These are phyloP conservation scores for Lactarius pseudohatsudake DNA, from an alignment of 768 basidiomycete species.

Conservation along the genomic window DNA sequence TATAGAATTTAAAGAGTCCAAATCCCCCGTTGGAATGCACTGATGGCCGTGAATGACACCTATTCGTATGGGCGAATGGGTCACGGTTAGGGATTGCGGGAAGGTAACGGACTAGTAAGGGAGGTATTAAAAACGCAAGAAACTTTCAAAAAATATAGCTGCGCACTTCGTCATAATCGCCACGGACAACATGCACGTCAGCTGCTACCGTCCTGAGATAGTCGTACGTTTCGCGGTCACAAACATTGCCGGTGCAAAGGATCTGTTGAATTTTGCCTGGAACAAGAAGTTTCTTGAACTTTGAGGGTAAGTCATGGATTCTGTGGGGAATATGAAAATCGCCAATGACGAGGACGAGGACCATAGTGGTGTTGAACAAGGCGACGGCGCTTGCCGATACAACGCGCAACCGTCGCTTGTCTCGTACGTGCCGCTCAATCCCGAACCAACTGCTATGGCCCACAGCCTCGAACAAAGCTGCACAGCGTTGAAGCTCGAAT, in stretches of 20 bases:
- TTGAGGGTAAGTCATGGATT: constrained; percentile 85
- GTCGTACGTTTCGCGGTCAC: constrained; percentile 96
- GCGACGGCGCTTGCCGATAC: neutral
- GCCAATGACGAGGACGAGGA: constrained; percentile 94
- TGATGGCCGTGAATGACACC: constrained; percentile 95
- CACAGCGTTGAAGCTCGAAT: constrained; percentile 84
- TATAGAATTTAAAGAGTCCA: constrained; percentile 84
- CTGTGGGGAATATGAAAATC: constrained; percentile 96
- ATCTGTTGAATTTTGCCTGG: constrained; percentile 96
- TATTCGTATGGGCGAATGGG: constrained; percentile 84
- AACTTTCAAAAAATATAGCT: constrained; percentile 9
- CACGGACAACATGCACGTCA: constrained; percentile 88
- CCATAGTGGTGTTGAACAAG: constrained; percentile 47
- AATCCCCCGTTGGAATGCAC: constrained; percentile 86
- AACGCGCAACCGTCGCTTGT: neutral
- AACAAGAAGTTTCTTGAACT: constrained; percentile 93
- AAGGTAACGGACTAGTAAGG: constrained; percentile 59
- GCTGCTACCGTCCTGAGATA: constrained; percentile 92
- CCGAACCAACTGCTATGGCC: constrained; percentile 50
- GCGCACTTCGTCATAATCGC: constrained; percentile 92
- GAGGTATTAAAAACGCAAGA: neutral
- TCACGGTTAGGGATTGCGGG: constrained; percentile 76
- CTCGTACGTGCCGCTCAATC: neutral
- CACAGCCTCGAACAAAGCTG: constrained; percentile 81
- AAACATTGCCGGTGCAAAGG: constrained; percentile 95